Percentiles rank a stretch among this genome's conserved stretches.
Evolutionary conservation across 2,329 filamentous ascomycete genomes (phyloP).

Genomic region (Phialemoniopsis sp.): DNA sequence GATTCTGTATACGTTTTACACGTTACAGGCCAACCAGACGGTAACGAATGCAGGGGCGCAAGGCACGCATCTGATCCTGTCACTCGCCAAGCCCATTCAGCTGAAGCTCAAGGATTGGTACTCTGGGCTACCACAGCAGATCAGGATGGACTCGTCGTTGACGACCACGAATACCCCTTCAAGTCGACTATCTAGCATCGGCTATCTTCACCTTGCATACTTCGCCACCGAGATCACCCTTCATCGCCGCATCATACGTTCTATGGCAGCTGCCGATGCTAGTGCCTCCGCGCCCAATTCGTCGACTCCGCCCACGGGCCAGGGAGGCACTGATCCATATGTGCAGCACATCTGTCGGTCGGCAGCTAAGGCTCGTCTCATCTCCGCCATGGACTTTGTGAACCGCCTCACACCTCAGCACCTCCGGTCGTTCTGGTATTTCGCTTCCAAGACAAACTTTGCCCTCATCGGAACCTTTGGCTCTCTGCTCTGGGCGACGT

Average conservation of each 20-base stretch:
- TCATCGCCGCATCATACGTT: slow-evolving; percentile 85
- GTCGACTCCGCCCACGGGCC: slow-evolving; percentile 6
- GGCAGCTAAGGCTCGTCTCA: slow-evolving; percentile 88
- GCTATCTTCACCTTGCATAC: slow-evolving; percentile 85
- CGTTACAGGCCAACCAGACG: slow-evolving; percentile 68
- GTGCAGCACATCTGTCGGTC: slow-evolving; percentile 89
- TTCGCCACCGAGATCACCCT: slow-evolving; percentile 93
- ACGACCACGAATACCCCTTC: slow-evolving; percentile 31
- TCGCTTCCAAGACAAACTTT: slow-evolving; percentile 85
- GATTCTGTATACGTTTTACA: slow-evolving; percentile 81
- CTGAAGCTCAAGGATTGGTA: slow-evolving; percentile 83
- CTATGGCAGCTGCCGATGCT: slow-evolving; percentile 48
- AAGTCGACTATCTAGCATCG: slow-evolving; percentile 55
- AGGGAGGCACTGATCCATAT: slow-evolving; percentile 63
- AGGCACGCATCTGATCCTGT: slow-evolving; percentile 68
- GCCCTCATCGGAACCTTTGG: slow-evolving; percentile 94
- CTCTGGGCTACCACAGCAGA: slow-evolving; percentile 56
- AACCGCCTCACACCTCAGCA: slow-evolving; percentile 86
- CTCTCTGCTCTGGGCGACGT: slow-evolving; percentile 83
- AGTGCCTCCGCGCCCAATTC: neutral
- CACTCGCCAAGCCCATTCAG: slow-evolving; percentile 76
- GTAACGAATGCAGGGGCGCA: slow-evolving; percentile 63
- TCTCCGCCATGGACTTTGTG: slow-evolving; percentile 96
- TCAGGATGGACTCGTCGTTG: slow-evolving; percentile 63
- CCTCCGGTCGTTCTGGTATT: slow-evolving; percentile 89